These are phyloP conservation scores for Coemansia furcata DNA, from an alignment of 192 early-diverging fungal genomes.

Conservation along the genomic window DNA sequence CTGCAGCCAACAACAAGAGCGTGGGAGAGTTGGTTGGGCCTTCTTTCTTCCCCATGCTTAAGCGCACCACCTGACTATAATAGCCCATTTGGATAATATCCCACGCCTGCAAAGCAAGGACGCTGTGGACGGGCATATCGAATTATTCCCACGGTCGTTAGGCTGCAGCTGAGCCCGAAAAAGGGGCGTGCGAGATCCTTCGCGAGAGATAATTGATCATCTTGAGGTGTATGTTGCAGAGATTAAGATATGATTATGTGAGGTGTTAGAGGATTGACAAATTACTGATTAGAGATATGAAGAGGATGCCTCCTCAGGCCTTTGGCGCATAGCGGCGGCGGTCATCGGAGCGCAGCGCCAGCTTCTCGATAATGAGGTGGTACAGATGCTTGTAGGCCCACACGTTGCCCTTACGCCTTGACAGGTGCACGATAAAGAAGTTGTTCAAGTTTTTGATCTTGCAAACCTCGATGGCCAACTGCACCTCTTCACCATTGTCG, in stretches of 20 bases:
- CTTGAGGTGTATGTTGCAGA: not conserved
- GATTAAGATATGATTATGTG: not conserved
- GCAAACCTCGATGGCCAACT: conserved; percentile 86
- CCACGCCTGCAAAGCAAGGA: not conserved
- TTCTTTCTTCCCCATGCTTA: not conserved
- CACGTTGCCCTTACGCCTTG: conserved; percentile 68
- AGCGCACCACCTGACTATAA: not conserved
- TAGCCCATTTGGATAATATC: not conserved
- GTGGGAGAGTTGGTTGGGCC: conserved; percentile 25
- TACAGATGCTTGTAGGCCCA: conserved; percentile 82
- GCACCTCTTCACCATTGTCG: conserved; percentile 74
- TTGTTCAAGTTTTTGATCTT: conserved; percentile 85
- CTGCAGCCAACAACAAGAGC: conserved; percentile 8
- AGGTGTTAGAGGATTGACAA: not conserved
- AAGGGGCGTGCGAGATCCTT: not conserved
- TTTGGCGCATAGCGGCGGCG: conserved; percentile 22
- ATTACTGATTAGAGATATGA: conserved; percentile 7
- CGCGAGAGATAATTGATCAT: too few species aligned
- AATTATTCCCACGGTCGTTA: not conserved
- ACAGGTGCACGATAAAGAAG: conserved; percentile 72
- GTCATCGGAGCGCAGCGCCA: conserved; percentile 48
- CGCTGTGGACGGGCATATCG: not conserved
- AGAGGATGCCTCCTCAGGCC: not conserved
- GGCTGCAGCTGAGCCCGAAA: not conserved
- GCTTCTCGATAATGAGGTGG: conserved; percentile 53